These are phyloP conservation scores for Dipodascus albidus DNA, from an alignment of 805 yeast genomes.

Conservation along the genomic window DNA sequence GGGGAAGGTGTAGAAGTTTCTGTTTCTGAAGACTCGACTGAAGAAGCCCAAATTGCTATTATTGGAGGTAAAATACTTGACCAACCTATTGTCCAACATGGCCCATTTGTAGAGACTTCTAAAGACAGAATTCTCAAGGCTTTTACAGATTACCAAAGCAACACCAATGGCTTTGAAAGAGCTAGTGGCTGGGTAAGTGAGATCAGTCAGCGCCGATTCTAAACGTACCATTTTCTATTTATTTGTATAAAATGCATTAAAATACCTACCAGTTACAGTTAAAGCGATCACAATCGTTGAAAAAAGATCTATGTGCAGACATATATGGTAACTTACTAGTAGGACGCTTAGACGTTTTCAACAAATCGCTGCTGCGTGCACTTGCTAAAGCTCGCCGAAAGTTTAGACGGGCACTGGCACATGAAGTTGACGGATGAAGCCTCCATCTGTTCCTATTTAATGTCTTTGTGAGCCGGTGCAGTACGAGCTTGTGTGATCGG, in stretches of 20 bases:
- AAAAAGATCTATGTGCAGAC: too few species aligned
- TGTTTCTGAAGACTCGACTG: slow-evolving; percentile 13
- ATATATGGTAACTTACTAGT: too few species aligned
- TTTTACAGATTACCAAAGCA: slow-evolving; percentile 52
- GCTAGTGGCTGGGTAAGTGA: slow-evolving; percentile 20
- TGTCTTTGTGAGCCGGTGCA: neutral
- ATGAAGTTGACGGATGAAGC: too few species aligned
- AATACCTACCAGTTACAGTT: neutral
- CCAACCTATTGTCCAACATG: slow-evolving; percentile 59
- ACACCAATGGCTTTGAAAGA: slow-evolving; percentile 20
- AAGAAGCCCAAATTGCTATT: slow-evolving; percentile 12
- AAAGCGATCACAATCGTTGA: too few species aligned
- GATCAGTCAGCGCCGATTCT: slow-evolving; percentile 8
- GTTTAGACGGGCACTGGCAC: neutral
- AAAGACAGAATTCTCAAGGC: slow-evolving; percentile 55
- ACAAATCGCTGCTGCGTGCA: too few species aligned
- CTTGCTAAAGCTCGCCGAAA: neutral
- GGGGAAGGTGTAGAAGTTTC: slow-evolving; percentile 15
- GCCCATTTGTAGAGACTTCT: slow-evolving; percentile 75
- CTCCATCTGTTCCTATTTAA: too few species aligned
- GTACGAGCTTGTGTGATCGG: too few species aligned
- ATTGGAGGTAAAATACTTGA: slow-evolving; percentile 21
- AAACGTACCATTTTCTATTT: too few species aligned
- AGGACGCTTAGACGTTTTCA: too few species aligned
- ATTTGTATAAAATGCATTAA: neutral